phyloP scores from a whole-genome alignment of 306 rosid genomes.

The Canavalia gladiata region DNA sequence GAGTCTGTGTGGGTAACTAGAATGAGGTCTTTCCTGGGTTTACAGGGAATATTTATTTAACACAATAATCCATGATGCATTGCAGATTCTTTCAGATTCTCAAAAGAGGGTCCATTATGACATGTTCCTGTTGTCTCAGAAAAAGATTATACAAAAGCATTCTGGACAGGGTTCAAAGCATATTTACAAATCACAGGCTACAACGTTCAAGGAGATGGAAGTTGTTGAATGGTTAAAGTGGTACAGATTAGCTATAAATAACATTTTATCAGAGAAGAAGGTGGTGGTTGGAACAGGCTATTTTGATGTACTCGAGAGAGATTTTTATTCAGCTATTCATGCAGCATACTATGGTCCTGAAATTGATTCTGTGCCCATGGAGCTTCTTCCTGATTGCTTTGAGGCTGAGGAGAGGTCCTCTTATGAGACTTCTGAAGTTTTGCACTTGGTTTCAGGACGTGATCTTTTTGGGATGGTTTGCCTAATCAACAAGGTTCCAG shows the following conservation, averaged over 20 bases:
- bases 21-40: constrained; percentile 42
- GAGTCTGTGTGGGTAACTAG: constrained; percentile 31
- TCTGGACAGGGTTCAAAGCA: constrained; percentile 54
- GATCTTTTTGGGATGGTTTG: constrained; percentile 95
- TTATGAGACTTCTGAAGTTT: constrained; percentile 85
- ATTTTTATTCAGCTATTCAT: constrained; percentile 87
- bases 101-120: constrained; percentile 83
- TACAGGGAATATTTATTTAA: constrained; percentile 53
- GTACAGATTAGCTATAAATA: constrained; percentile 78
- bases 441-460: constrained; percentile 96
- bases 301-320: constrained; percentile 84
- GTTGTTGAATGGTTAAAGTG: constrained; percentile 95
- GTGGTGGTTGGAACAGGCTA: constrained; percentile 80
- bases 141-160: constrained; percentile 63
- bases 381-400: constrained; percentile 87
- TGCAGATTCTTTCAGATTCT: constrained; percentile 97
- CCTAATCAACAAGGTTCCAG: constrained; percentile 59
- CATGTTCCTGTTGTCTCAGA: constrained; percentile 72
- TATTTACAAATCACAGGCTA: constrained; percentile 56
- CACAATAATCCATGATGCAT: constrained; percentile 55
- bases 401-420: constrained; percentile 99
- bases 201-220: constrained; percentile 73
- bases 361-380: constrained; percentile 75
- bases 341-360: constrained; percentile 89
- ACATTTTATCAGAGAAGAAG: constrained; percentile 75